Conservation (phyloP, 176 grass and related monocot species). For the Aegilops bicornis region DNA sequence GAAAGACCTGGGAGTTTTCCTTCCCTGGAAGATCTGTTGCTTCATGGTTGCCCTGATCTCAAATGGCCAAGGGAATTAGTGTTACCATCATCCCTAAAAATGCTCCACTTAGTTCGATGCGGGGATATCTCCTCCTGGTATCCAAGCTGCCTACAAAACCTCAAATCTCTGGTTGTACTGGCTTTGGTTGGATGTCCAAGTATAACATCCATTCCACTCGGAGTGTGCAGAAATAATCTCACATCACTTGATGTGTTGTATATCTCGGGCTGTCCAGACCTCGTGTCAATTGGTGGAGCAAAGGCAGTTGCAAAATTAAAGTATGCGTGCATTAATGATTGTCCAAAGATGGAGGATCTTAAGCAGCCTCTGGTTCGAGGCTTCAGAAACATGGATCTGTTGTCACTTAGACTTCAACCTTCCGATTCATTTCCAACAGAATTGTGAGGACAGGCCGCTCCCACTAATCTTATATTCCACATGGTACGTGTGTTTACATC, state of each 20-base stretch:
- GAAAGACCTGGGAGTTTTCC: not conserved
- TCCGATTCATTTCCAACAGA: too few species aligned
- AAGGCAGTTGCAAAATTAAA: not conserved
- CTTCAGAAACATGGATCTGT: too few species aligned
- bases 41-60: not conserved
- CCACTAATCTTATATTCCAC: too few species aligned
- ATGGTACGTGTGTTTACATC: too few species aligned
- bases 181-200: accelerated
- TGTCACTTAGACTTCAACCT: too few species aligned
- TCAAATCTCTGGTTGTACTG: not conserved
- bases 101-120: accelerated
- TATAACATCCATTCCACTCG: too few species aligned
- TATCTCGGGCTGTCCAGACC: not conserved
- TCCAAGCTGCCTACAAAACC: not conserved
- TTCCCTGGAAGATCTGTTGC: too few species aligned
- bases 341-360: not conserved
- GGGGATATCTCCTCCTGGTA: not conserved
- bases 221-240: too few species aligned
- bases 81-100: not conserved
- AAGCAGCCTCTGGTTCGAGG: not conserved
- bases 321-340: accelerated
- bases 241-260: accelerated
- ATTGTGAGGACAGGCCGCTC: too few species aligned
- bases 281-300: not conserved
- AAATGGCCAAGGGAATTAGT: not conserved